Conservation (phyloP, 257 asterid species). For the Henckelia pumila region DNA sequence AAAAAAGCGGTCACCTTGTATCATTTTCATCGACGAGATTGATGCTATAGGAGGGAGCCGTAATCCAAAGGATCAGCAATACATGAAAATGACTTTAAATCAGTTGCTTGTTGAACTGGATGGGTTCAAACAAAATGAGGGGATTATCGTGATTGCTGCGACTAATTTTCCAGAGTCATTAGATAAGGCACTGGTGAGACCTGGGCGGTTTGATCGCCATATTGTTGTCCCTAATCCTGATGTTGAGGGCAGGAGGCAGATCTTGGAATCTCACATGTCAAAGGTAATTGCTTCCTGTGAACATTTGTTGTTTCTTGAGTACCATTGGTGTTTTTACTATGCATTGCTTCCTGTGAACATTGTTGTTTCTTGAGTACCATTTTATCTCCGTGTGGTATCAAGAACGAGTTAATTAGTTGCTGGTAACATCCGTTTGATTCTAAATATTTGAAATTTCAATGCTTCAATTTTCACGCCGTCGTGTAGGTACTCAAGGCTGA, state of each 20-base stretch:
- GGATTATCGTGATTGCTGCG: constrained; percentile 91
- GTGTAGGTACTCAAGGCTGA: constrained; percentile 81
- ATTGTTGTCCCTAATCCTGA: constrained; percentile 97
- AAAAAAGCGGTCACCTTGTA: constrained; percentile 90
- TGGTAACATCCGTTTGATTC: no score
- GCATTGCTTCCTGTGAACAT: background rate
- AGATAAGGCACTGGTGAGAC: constrained; percentile 94
- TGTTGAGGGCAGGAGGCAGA: constrained; percentile 95
- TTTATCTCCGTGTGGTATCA: background rate
- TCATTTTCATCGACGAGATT: constrained; percentile 84
- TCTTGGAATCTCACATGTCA: constrained; percentile 90
- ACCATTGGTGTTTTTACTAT: background rate
- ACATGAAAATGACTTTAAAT: constrained; percentile 90
- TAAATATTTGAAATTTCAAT: no score
- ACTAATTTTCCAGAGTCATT: constrained; percentile 88
- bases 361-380: background rate
- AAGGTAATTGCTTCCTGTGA: constrained; percentile 46
- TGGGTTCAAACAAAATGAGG: constrained; percentile 95
- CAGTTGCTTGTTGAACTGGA: constrained; percentile 94
- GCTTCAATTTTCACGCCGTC: constrained; percentile 11
- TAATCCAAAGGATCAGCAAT: constrained; percentile 87
- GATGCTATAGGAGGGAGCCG: constrained; percentile 98
- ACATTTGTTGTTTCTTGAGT: background rate
- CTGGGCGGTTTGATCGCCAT: constrained; percentile 91
- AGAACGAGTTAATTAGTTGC: no score